Evolutionary conservation across 2,329 filamentous ascomycete genomes (phyloP).

Genomic region (Colletotrichum siamense): DNA sequence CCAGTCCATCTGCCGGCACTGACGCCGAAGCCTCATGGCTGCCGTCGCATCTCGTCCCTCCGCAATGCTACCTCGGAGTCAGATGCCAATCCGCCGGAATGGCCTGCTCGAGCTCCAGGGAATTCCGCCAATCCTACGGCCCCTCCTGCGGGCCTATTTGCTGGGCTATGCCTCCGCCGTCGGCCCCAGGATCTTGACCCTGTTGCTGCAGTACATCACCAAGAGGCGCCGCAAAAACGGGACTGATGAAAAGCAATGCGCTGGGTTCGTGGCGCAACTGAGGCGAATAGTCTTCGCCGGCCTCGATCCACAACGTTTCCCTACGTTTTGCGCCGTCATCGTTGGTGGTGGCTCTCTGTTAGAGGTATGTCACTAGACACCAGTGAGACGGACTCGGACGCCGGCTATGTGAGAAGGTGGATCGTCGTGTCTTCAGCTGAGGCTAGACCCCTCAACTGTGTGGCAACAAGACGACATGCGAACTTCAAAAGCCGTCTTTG

Average conservation of each 20-base stretch:
- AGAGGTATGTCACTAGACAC: conserved; percentile 49
- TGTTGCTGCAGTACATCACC: conserved; percentile 56
- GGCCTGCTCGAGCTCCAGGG: conserved; percentile 24
- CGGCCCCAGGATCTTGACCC: conserved; percentile 59
- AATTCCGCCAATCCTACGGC: conserved; percentile 58
- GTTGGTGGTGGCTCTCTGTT: conserved; percentile 66
- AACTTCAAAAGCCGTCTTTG: neutral
- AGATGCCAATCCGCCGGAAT: conserved; percentile 19
- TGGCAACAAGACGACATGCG: neutral
- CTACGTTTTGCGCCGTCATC: conserved; percentile 66
- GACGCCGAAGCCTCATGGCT: conserved; percentile 14
- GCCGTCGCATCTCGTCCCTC: conserved; percentile 32
- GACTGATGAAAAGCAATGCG: conserved; percentile 23
- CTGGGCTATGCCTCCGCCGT: conserved; percentile 66
- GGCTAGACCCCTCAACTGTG: neutral
- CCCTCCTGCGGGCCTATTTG: conserved; percentile 63
- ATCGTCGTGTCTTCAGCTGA: neutral
- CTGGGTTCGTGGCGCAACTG: conserved; percentile 35
- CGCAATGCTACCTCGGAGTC: conserved; percentile 47
- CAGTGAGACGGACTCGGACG: neutral
- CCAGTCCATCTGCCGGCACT: neutral
- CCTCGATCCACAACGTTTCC: conserved; percentile 62
- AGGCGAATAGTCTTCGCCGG: conserved; percentile 53
- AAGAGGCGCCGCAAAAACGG: conserved; percentile 28
- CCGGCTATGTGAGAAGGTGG: neutral